Base-by-base conservation (phyloP, 371 early-diverging fungal species). In the Mucor mucedo region DNA sequence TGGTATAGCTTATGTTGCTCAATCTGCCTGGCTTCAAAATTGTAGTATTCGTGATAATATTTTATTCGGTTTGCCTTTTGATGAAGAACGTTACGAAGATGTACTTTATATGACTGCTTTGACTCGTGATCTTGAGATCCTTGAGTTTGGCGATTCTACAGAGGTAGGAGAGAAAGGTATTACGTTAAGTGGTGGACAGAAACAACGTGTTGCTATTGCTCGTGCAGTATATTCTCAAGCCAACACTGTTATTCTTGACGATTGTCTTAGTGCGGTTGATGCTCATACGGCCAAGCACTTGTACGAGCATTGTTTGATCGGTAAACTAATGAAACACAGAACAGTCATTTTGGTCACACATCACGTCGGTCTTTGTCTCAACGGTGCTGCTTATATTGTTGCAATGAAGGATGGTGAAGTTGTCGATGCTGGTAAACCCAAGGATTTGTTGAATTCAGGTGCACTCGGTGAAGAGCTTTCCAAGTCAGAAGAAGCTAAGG, bases 111-210 rank as follows among this genome's bases (percentile, higher is more conserved):
- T 82, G 82, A 88, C 90, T 30, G 93, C 93, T 1, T 77, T 96
- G 30, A 78, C 80, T 0, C 79, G 91, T 29, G 97, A 98, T 70
- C 73, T 97, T 54, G 89, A 91, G 39, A 92, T 89, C 30, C 73
- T 97, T 30, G 84, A 85, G 14, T 75, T 85, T 40, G 96, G 95
- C 27, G 97, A 97, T 74, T 63, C 80, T 64, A 96, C 96, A 0
- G 93, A 94, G 76, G 87, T 95, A 54, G 96, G 96, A 44, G 95
- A 95, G 73, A 87, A 88, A 57, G 96, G 95, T 6, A 85, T 95
- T 33, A 92, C 91, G 2, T 75, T 95, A 9, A 92, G 93, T 54
- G 97, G 97, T 52, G 96, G 95, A 2, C 92, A 93, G 72, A 88
- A 89, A 71, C 93, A 92, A 75, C 80, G 77, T 53, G 71, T 93